These are phyloP conservation scores for Fusarium sp. DNA, from an alignment of 2,329 filamentous ascomycete genomes.

Conservation along the genomic window DNA sequence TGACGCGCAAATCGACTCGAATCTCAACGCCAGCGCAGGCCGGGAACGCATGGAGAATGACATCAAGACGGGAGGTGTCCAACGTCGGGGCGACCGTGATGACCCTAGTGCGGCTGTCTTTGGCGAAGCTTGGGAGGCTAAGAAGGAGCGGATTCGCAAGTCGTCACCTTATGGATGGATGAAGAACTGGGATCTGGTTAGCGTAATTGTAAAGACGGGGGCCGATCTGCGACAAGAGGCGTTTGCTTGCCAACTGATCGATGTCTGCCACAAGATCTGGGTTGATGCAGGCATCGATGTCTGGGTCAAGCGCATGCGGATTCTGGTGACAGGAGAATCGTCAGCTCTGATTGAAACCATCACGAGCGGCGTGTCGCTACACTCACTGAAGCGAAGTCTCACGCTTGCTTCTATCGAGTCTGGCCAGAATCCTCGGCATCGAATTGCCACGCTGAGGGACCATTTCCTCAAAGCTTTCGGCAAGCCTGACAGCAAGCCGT, in stretches of 20 bases:
- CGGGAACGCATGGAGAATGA: constrained; percentile 92
- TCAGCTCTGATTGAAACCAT: constrained; percentile 91
- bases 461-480: constrained; percentile 88
- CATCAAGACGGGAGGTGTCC: constrained; percentile 87
- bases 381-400: constrained; percentile 86
- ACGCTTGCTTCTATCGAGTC: constrained; percentile 82
- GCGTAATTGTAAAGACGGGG: constrained; percentile 90
- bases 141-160: constrained; percentile 86
- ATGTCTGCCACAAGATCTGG: constrained; percentile 87
- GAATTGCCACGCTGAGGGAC: constrained; percentile 85
- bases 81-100: constrained; percentile 85
- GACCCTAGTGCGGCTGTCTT: constrained; percentile 90
- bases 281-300: constrained; percentile 80
- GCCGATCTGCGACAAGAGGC: constrained; percentile 88
- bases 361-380: constrained; percentile 89
- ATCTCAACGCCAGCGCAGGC: constrained; percentile 79
- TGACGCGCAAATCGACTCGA: constrained; percentile 65
- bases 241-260: constrained; percentile 88
- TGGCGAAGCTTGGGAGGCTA: constrained; percentile 88
- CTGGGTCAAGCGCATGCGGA: constrained; percentile 93
- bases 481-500: constrained; percentile 76
- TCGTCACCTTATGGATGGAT: constrained; percentile 90
- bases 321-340: constrained; percentile 87
- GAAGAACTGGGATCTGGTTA: constrained; percentile 91
- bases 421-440: constrained; percentile 79